Conservation (phyloP, 73 alveolate species). For the Tetrahymena elliotti region DNA sequence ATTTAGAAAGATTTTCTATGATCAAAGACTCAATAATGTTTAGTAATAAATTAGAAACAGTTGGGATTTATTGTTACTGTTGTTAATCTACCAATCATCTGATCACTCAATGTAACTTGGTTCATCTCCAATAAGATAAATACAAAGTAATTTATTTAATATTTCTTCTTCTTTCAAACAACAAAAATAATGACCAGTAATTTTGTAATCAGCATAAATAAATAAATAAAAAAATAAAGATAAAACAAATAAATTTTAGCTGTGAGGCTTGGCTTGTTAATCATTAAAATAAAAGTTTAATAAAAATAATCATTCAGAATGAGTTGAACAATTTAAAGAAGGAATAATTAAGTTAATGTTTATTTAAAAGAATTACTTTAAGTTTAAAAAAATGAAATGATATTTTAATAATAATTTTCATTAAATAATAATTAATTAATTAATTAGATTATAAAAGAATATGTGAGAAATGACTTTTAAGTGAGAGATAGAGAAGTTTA, state of each 20-base stretch:
- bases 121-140: not conserved
- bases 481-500: not conserved
- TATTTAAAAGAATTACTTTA: no score
- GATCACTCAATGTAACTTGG: not conserved
- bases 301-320: no score
- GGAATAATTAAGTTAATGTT: no score
- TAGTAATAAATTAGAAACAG: not conserved
- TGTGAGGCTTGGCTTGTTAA: no score
- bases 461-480: not conserved
- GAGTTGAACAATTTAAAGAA: no score
- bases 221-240: no score
- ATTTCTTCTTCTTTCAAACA: no score
- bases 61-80: not conserved
- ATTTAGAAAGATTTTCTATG: not conserved
- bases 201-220: no score
- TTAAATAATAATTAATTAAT: not conserved
- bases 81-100: not conserved
- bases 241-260: no score
- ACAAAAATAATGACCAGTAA: no score
- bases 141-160: not conserved
- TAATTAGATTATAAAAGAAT: not conserved
- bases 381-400: not conserved
- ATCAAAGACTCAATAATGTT: not conserved
- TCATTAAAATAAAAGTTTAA: no score
- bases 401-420: not conserved